Base-by-base conservation (phyloP, 768 basidiomycete genomes). In the Cystobasidium ongulense region DNA sequence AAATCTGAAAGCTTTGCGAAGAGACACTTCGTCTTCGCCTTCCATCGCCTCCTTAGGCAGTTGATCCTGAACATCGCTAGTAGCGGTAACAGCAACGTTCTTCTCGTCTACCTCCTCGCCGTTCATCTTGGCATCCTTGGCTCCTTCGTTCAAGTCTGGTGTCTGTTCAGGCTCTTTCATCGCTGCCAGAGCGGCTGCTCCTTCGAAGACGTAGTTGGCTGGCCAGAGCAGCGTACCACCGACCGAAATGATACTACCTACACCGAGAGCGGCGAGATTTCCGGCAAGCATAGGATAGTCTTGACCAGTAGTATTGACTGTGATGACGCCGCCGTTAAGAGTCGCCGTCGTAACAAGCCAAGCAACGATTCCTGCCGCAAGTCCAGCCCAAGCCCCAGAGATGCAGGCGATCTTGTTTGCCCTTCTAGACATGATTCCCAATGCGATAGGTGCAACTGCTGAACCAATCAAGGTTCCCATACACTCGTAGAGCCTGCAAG, bases 361-460 rank as follows among this genome's bases (percentile, higher is more conserved):
- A 8, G 89, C 88, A 59, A 87, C 84, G 41, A 95, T 2, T 41
- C 50, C 29, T 29, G 21, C 70, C 73, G 0, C 64, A 59, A 21
- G 31, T 90, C 10, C 38, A 27, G 18, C 63, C n/a, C 23, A 67
- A 57, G 53, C 53, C 18, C 90, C 94, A n/a, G 80, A 82, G 66
- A 92, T 85, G 79, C 90, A 91, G 8, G 90, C 94, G 82, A 85
- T 86, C 79, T 89, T 90, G 82, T 91, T 96, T 27, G 91, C 90
- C 78, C 87, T 89, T 73, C 83, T 85, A 90, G 91, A 93, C 1
- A 90, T 71, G 73, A 75, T 75, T 1, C 53, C 13, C 1, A 76
- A 41, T 38, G 77, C 74, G 50, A 75, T 36, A 3, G 65, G 21
- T 0, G 52, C 50, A 0, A 72, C 65, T 1, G 72, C 50, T 0